Evolutionary conservation across 1,284 basidiomycete species (phyloP).

Genomic region (Filobasidium uniguttulatum): DNA sequence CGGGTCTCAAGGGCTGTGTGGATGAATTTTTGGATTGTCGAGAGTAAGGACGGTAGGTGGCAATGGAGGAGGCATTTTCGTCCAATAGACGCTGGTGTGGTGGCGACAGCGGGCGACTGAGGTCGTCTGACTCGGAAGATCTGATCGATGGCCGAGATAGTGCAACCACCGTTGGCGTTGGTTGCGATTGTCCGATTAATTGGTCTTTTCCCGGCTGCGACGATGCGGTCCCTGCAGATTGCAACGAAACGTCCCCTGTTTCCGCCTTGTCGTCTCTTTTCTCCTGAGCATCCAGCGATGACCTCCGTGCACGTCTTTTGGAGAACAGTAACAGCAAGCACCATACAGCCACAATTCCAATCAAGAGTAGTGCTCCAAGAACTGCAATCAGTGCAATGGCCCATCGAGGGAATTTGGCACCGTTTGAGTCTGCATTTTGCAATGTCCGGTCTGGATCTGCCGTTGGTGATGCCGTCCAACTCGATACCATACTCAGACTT

Average conservation of each 20-base stretch:
- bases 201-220: background rate
- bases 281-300: too few relatives aligned
- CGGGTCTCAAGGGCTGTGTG: background rate
- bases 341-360: slow-evolving; percentile 1
- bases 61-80: background rate
- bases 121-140: too few relatives aligned
- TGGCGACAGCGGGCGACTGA: too few relatives aligned
- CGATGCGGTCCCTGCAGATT: too few relatives aligned
- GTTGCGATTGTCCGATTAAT: background rate
- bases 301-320: background rate
- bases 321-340: slow-evolving; percentile 3
- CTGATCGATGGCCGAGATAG: too few relatives aligned
- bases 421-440: slow-evolving; percentile 2
- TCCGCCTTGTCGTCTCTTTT: too few relatives aligned
- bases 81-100: background rate
- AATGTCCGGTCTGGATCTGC: background rate
- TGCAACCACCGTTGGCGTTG: background rate
- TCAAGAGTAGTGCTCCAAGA: slow-evolving; percentile 7
- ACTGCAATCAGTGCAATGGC: slow-evolving; percentile 14
- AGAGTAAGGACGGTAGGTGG: too few relatives aligned
- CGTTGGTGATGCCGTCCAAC: background rate
- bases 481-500: too few relatives aligned
- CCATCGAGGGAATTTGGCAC: slow-evolving; percentile 2
- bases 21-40: background rate
- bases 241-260: too few relatives aligned